Base-by-base conservation (phyloP, 116 monocot genomes). In the Cymodocea nodosa region DNA sequence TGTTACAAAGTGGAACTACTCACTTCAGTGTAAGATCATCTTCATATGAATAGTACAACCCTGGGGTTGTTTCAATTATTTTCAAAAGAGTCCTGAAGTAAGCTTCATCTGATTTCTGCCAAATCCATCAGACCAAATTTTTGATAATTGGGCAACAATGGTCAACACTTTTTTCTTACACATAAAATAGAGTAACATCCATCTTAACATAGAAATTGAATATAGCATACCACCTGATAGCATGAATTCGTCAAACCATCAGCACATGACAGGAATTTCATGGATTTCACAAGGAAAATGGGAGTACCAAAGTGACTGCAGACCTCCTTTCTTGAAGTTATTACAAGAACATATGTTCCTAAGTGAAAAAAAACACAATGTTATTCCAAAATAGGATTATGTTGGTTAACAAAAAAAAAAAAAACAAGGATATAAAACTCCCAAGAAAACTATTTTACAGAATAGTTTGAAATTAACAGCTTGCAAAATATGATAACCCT, bases 21-120 rank as follows among this genome's bases (percentile, higher is more conserved):
- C 82, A 94, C 94, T 94, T 94, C 59, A 94, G 68, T 40, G 94
- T 87, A 52, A 94, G 51, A 74, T 94, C 94, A 50, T 64, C 74
- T 40, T 89, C 84, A 76, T 94, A 94, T 35, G 94, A 94, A 74
- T 80, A 94, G 76, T 86, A 94, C 63, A 89, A 78, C 49, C 89
- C 94, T 75, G 76, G 80, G 53, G 87, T 89, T 51, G 82, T 70
- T 75, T 94, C 94, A 20, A 87, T 68, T 50, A 72, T 87, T 75
- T 80, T 84, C 80, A 94, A 62, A n/a, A 94, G 86, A 51, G 82
- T 80, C 76, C 75, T 87, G 75, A 94, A 89, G 71, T 94, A 89
- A 62, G 74, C 84, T 67, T 94, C 94, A 68, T 94, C 86, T 68
- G 68, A 89, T 82, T 87, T 94, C 94, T 94, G 85, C 73, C 4